Conservation (phyloP, 2,329 filamentous ascomycete species). For the Ceratocystis cubensis region DNA sequence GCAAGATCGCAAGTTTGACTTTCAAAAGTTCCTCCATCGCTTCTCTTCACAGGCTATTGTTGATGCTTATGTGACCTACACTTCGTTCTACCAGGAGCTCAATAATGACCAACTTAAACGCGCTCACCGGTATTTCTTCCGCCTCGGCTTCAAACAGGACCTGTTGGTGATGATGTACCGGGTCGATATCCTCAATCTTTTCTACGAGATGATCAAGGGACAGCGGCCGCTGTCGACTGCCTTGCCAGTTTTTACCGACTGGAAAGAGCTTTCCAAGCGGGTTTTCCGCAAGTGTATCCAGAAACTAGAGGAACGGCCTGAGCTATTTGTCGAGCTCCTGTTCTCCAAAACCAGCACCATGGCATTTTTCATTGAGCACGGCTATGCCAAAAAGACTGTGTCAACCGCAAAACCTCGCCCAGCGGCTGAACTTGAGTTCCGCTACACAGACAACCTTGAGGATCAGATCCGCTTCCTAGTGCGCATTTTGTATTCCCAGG, state of each 20-base stretch:
- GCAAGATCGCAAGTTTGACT: slow-evolving; percentile 87
- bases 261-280: slow-evolving; percentile 79
- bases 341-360: slow-evolving; percentile 85
- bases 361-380: slow-evolving; percentile 78
- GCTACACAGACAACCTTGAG: slow-evolving; percentile 52
- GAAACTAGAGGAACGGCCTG: slow-evolving; percentile 74
- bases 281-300: slow-evolving; percentile 69
- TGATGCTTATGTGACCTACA: slow-evolving; percentile 75
- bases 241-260: slow-evolving; percentile 64
- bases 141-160: slow-evolving; percentile 88
- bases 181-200: slow-evolving; percentile 76
- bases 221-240: slow-evolving; percentile 60
- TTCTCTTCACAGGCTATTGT: slow-evolving; percentile 78
- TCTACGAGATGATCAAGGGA: slow-evolving; percentile 86
- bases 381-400: slow-evolving; percentile 64
- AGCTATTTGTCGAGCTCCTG: slow-evolving; percentile 78
- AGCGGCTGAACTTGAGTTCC: slow-evolving; percentile 74
- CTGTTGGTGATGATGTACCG: slow-evolving; percentile 79
- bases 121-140: slow-evolving; percentile 85
- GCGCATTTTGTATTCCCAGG: slow-evolving; percentile 65
- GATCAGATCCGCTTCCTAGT: slow-evolving; percentile 71
- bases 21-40: slow-evolving; percentile 64
- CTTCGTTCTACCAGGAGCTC: slow-evolving; percentile 69
- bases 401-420: slow-evolving; percentile 49
- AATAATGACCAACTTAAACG: slow-evolving; percentile 72